phyloP scores from a whole-genome alignment of 2,329 filamentous ascomycete species.

The Cladosporium sp. region DNA sequence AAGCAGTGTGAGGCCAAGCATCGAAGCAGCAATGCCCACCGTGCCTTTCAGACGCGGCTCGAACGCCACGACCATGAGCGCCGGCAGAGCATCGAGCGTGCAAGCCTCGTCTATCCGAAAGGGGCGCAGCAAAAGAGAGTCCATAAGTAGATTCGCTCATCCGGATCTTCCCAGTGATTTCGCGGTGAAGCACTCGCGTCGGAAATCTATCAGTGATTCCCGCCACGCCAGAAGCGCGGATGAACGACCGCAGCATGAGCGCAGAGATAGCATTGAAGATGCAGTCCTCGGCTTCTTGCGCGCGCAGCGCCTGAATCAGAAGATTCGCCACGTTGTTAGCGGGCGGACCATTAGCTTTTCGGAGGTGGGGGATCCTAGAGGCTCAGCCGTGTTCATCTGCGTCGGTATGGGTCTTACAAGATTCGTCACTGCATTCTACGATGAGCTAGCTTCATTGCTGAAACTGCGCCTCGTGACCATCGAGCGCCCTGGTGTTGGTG shows the following conservation, averaged over 20 bases:
- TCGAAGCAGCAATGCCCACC: slow-evolving; percentile 9
- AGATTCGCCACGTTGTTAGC: slow-evolving; percentile 78
- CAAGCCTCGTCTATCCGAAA: neutral
- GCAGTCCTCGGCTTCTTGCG: slow-evolving; percentile 82
- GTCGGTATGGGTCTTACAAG: slow-evolving; percentile 96
- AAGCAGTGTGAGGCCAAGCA: neutral
- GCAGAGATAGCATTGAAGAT: slow-evolving; percentile 81
- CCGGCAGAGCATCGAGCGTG: neutral
- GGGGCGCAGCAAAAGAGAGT: neutral
- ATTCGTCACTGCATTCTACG: slow-evolving; percentile 96
- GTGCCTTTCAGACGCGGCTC: slow-evolving; percentile 10
- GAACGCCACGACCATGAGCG: neutral
- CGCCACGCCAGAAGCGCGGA: slow-evolving; percentile 54
- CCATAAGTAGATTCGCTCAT: slow-evolving; percentile 13
- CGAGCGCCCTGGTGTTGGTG: slow-evolving; percentile 89
- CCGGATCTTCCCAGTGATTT: slow-evolving; percentile 26
- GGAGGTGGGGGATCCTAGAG: slow-evolving; percentile 88
- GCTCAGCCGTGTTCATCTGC: slow-evolving; percentile 91
- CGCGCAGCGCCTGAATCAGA: slow-evolving; percentile 81
- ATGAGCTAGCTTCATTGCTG: slow-evolving; percentile 84
- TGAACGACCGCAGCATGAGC: slow-evolving; percentile 43
- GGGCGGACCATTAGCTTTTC: slow-evolving; percentile 91
- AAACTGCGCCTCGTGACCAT: slow-evolving; percentile 89
- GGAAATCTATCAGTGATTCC: slow-evolving; percentile 31
- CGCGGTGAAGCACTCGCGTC: slow-evolving; percentile 24